These are phyloP conservation scores for Sporothrix protearum DNA, from an alignment of 2,329 filamentous ascomycete genomes.

Conservation along the genomic window DNA sequence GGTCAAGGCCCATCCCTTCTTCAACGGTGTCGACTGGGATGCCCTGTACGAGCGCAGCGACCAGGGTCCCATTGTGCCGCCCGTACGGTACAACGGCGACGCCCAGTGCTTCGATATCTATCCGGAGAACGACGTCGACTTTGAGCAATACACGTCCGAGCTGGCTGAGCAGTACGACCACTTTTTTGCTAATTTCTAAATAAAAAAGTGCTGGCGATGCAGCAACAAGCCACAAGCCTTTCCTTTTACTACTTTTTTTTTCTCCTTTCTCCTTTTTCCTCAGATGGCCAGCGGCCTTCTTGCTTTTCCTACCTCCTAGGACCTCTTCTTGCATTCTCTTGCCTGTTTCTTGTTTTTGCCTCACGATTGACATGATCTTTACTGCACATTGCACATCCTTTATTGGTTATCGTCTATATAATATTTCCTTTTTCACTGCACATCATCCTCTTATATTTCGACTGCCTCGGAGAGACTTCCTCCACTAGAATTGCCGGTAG, in stretches of 20 bases:
- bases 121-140: constrained; percentile 66
- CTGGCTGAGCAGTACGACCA: constrained; percentile 66
- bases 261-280: not conserved
- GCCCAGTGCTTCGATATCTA: constrained; percentile 80
- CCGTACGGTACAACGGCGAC: constrained; percentile 67
- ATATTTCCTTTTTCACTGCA: not conserved
- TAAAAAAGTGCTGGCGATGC: not conserved
- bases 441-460: not conserved
- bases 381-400: not conserved
- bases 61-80: constrained; percentile 71
- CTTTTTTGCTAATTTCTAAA: constrained; percentile 48
- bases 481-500: not conserved
- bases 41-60: constrained; percentile 62
- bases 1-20: constrained; percentile 75
- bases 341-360: not conserved
- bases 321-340: not conserved
- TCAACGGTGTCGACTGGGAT: constrained; percentile 69
- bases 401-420: not conserved
- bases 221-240: too few species aligned
- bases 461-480: not conserved
- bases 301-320: not conserved
- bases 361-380: constrained; percentile 11
- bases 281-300: not conserved
- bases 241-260: not conserved
- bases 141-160: constrained; percentile 66